Evolutionary conservation across 108 stramenopile species (phyloP).

Genomic region (Cyclostephanos invisitatus): DNA sequence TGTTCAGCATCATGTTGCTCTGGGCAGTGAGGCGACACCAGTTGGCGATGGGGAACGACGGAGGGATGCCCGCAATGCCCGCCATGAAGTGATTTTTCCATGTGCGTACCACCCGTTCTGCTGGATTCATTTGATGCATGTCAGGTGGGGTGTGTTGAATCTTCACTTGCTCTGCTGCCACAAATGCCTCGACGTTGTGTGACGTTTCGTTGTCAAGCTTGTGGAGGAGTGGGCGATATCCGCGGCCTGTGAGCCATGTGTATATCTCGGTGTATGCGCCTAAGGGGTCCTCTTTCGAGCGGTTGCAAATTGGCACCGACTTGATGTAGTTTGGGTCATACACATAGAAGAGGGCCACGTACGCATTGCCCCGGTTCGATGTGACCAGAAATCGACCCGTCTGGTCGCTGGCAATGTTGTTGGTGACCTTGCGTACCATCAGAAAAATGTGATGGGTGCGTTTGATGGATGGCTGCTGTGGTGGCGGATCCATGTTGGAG

Average conservation of each 20-base stretch:
- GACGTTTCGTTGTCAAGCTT: constrained; percentile 25
- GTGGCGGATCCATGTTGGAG: not conserved
- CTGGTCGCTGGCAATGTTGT: constrained; percentile 34
- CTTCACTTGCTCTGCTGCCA: not conserved
- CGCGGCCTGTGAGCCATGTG: not conserved
- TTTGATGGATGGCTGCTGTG: not conserved
- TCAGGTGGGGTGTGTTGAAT: no score
- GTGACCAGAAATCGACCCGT: no score
- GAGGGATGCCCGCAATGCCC: no score
- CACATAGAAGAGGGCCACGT: no score
- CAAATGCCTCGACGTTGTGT: not conserved
- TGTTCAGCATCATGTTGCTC: constrained; percentile 39
- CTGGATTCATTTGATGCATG: constrained; percentile 50
- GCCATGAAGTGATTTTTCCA: constrained; percentile 40
- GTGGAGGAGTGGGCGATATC: constrained; percentile 4
- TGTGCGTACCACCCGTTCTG: constrained; percentile 40
- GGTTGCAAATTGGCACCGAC: constrained; percentile 21
- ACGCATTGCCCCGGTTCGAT: no score
- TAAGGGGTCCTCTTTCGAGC: no score
- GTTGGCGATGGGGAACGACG: constrained; percentile 33
- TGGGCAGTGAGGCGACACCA: constrained; percentile 48
- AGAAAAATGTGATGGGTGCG: constrained; percentile 27
- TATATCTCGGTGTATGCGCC: constrained; percentile 8
- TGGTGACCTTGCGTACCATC: constrained; percentile 8
- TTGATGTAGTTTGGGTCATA: constrained; percentile 45